These are phyloP conservation scores for Fomitopsis pinicola DNA, from an alignment of 1,284 basidiomycete species.

Conservation along the genomic window DNA sequence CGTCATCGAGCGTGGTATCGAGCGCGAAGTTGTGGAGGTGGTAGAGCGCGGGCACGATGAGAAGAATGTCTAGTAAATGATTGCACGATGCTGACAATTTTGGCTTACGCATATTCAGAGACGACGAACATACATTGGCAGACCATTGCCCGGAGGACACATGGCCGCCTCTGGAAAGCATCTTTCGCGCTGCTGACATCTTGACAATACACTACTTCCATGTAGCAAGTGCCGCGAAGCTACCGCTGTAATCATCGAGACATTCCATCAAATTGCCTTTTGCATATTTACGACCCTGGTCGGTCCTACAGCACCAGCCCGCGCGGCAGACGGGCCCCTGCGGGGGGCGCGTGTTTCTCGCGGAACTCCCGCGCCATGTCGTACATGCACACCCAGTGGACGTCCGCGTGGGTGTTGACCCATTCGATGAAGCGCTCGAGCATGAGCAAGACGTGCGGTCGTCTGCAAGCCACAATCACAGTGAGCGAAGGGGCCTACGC, in stretches of 20 bases:
- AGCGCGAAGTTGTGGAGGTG: conserved; percentile 24
- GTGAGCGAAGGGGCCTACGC: too few species aligned
- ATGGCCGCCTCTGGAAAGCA: too few species aligned
- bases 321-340: conserved; percentile 40
- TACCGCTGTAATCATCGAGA: too few species aligned
- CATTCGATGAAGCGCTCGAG: conserved; percentile 78
- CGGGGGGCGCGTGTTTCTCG: conserved; percentile 22
- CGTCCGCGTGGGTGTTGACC: conserved; percentile 69
- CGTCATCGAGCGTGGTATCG: conserved; percentile 1
- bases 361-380: conserved; percentile 58
- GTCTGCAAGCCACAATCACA: conserved; percentile 19
- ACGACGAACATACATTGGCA: too few species aligned
- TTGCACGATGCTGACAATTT: not conserved
- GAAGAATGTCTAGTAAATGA: not conserved
- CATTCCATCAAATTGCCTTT: too few species aligned
- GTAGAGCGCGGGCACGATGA: not conserved
- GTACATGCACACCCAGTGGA: conserved; percentile 49
- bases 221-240: too few species aligned
- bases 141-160: too few species aligned
- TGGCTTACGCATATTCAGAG: too few species aligned
- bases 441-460: conserved; percentile 67
- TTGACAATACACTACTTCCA: too few species aligned
- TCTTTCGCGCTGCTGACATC: too few species aligned
- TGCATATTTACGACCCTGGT: too few species aligned
- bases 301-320: conserved; percentile 6